A percentile compares a stretch with the other conserved stretches of the same genome.
Conservation (phyloP, 2,329 filamentous ascomycete genomes). For the Colletotrichum lini region DNA sequence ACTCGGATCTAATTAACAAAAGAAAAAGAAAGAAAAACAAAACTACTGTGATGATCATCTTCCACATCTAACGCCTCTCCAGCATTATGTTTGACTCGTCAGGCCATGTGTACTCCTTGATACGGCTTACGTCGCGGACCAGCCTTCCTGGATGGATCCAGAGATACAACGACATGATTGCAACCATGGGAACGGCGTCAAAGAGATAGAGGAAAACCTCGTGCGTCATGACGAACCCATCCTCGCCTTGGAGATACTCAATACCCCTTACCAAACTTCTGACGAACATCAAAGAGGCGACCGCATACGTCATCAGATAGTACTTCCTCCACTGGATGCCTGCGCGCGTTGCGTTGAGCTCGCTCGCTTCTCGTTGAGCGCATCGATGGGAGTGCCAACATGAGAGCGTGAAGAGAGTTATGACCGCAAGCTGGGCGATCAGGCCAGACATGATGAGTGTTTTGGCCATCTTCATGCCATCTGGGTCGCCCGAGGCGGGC, state of each 20-base stretch:
- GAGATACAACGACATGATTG: slow-evolving; percentile 52
- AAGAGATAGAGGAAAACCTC: slow-evolving; percentile 60
- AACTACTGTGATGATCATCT: not conserved
- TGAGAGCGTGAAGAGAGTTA: slow-evolving; percentile 58
- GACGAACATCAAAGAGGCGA: slow-evolving; percentile 39
- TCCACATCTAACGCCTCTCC: slow-evolving; percentile 1
- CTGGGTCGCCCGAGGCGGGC: slow-evolving; percentile 43
- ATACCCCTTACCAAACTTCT: slow-evolving; percentile 43
- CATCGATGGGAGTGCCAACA: slow-evolving; percentile 19
- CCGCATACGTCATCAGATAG: slow-evolving; percentile 41
- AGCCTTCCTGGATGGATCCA: slow-evolving; percentile 42
- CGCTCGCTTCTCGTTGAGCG: not conserved
- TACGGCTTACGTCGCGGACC: slow-evolving; percentile 30
- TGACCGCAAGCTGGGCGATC: slow-evolving; percentile 64
- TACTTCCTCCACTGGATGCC: slow-evolving; percentile 42
- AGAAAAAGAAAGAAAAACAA: too few relatives aligned
- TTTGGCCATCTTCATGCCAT: slow-evolving; percentile 40
- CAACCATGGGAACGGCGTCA: slow-evolving; percentile 57
- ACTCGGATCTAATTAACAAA: not conserved
- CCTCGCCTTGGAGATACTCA: slow-evolving; percentile 43
- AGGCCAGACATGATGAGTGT: slow-evolving; percentile 55
- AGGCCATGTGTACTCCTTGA: slow-evolving; percentile 1
- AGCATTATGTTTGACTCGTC: slow-evolving; percentile 30
- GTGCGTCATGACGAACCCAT: slow-evolving; percentile 56
- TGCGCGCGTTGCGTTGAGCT: slow-evolving; percentile 1